phyloP scores from a whole-genome alignment of 805 yeast genomes.

The Hanseniaspora vineae region DNA sequence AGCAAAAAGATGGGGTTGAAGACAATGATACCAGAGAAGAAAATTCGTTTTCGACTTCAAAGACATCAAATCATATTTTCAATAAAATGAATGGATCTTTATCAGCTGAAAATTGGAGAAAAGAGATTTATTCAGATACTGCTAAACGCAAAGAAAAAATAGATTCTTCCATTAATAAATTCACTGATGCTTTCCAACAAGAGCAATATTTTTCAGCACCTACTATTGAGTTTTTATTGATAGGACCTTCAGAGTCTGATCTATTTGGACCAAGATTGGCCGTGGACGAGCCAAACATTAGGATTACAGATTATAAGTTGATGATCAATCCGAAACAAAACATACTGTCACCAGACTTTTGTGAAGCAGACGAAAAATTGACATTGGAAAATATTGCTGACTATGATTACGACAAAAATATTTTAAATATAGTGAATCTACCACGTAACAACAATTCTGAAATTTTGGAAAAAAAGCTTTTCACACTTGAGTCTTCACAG shows the following conservation, averaged over 20 bases:
- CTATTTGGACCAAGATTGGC: conserved; percentile 20
- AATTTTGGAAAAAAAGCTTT: neutral
- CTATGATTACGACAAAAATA: neutral
- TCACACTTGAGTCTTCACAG: neutral
- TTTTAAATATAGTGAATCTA: neutral
- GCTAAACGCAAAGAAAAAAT: too few species aligned
- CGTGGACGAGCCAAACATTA: conserved; percentile 21
- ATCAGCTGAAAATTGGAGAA: too few species aligned
- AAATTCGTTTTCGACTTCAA: neutral
- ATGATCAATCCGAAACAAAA: neutral
- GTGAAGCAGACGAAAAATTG: neutral
- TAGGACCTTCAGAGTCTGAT: conserved; percentile 13
- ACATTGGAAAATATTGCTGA: neutral
- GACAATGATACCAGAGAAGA: neutral
- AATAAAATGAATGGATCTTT: too few species aligned
- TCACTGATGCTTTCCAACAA: too few species aligned
- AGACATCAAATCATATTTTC: too few species aligned
- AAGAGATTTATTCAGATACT: too few species aligned
- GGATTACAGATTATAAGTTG: conserved; percentile 17
- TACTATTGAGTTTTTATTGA: conserved; percentile 15
- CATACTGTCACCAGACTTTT: neutral
- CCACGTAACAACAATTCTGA: neutral
- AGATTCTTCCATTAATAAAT: too few species aligned
- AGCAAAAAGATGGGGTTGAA: neutral
- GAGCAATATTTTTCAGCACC: too few species aligned